Percentiles rank a stretch among this genome's conserved stretches.
Conservation (phyloP, 805 yeast species). For the Sugiyamaella chiloensis region DNA sequence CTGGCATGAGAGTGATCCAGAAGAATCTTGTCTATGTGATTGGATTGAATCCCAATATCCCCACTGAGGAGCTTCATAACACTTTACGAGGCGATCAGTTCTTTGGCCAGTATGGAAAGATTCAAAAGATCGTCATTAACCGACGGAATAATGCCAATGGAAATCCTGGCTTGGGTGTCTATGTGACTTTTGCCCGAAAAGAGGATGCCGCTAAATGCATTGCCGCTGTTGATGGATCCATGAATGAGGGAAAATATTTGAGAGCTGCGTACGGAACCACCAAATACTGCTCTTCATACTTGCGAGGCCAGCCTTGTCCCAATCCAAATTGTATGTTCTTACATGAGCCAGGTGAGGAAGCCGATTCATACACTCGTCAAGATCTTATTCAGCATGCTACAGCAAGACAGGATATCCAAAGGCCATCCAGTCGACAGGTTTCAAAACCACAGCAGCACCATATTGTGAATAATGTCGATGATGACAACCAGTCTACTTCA, state of each 20-base stretch:
- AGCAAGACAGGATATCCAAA: constrained; percentile 30
- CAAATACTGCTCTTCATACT: constrained; percentile 93
- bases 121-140: constrained; percentile 89
- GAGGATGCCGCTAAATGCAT: constrained; percentile 96
- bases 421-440: constrained; percentile 11
- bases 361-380: constrained; percentile 90
- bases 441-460: background rate
- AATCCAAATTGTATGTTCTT: constrained; percentile 98
- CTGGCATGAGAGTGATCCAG: constrained; percentile 98
- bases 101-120: constrained; percentile 98
- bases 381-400: constrained; percentile 56
- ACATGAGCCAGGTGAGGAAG: constrained; percentile 99
- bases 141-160: constrained; percentile 58
- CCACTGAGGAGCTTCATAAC: constrained; percentile 80
- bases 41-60: constrained; percentile 83
- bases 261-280: constrained; percentile 99
- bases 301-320: constrained; percentile 94
- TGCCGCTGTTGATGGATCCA: constrained; percentile 84
- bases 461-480: background rate
- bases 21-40: constrained; percentile 95
- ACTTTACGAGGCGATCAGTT: constrained; percentile 84
- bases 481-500: background rate
- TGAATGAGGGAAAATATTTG: constrained; percentile 84
- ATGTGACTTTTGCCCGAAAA: constrained; percentile 86
- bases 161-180: constrained; percentile 85